Conservation (phyloP, 352 stramenopile genomes). For the Pythium plurisporium region DNA sequence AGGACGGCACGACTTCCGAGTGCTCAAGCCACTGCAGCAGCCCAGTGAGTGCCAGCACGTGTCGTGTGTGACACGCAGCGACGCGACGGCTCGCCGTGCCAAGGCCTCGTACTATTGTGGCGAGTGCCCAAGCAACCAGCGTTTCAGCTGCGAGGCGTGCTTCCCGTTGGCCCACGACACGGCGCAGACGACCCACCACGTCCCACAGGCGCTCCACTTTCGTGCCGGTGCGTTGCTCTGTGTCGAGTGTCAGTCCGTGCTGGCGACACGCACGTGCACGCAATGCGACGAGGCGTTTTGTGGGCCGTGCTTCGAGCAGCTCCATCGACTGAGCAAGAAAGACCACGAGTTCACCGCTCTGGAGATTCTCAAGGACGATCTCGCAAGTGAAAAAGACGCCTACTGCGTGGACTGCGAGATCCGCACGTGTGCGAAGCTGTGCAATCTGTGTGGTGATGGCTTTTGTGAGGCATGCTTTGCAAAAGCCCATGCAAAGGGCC, state of each 20-base stretch:
- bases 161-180: constrained; percentile 47
- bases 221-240: constrained; percentile 43
- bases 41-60: constrained; percentile 32
- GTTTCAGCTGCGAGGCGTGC: constrained; percentile 38
- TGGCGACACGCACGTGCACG: constrained; percentile 46
- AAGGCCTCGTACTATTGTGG: constrained; percentile 47
- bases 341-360: constrained; percentile 37
- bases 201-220: constrained; percentile 46
- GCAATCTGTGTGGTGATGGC: constrained; percentile 74
- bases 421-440: constrained; percentile 35
- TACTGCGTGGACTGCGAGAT: constrained; percentile 76
- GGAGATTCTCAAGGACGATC: constrained; percentile 54
- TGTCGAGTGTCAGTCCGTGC: constrained; percentile 37
- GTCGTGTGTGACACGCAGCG: constrained; percentile 11
- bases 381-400: constrained; percentile 41
- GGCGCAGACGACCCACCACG: constrained; percentile 35
- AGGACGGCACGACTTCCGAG: constrained; percentile 61
- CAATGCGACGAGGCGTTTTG: constrained; percentile 69
- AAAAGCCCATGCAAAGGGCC: constrained; percentile 45
- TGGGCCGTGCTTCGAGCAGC: constrained; percentile 37
- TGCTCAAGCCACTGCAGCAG: constrained; percentile 20
- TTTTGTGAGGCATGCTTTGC: constrained; percentile 67
- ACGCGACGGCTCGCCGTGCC: not conserved
- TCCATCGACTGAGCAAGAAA: constrained; percentile 28
- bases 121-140: not conserved